Evolutionary conservation across 257 asterid genomes (phyloP), one percentile per base, ranked within the genome.

Genomic region (Capsicum rhomboideum): DNA sequence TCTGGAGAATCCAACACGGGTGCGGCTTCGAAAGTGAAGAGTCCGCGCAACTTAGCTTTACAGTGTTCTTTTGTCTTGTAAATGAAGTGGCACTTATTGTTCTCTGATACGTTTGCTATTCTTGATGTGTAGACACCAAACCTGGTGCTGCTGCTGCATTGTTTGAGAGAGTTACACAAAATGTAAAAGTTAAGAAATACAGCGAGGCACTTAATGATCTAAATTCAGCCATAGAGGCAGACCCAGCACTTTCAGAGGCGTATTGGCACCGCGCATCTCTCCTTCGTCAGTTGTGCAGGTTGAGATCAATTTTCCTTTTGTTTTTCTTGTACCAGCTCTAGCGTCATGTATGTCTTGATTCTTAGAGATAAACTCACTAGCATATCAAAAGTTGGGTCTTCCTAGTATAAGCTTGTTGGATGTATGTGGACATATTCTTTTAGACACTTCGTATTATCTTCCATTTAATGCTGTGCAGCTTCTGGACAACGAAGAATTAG

Each of bases 221-320:
- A 74, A 93, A 96, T 86, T 83, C 99, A 81, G 98, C 98, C 79
- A 90, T 96, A 85, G 94, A 94, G 84, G 92, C 93, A 83, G 98
- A 96, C 85, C 98, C 98, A 69, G 84, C 94, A 21, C 89, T 94
- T 54, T 92, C 96, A 64, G 95, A 94, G 85, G 99, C 98, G 34
- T 92, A 93, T 84, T 88, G 89, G 93, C 98, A 88, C 81, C 89
- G 93, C 75, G 97, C 98, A 64, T 96, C 97, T 26, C 79, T 96
- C 83, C 94, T 94, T 72, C 97, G 98, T 82, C 96, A 91, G 77
- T 31, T 93, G 82, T 94, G 98, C 98, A 92, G 99, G 97, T 94
- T 85, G 50, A 82, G 0, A 46, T 77, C 64, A 16, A 40, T 11
- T 55, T 23, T 61, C 2, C n/a, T 82, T 44, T n/a, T n/a, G 34